These are phyloP conservation scores for Trichomonas gallinae DNA, from an alignment of 208 protist genomes.

Conservation along the genomic window DNA sequence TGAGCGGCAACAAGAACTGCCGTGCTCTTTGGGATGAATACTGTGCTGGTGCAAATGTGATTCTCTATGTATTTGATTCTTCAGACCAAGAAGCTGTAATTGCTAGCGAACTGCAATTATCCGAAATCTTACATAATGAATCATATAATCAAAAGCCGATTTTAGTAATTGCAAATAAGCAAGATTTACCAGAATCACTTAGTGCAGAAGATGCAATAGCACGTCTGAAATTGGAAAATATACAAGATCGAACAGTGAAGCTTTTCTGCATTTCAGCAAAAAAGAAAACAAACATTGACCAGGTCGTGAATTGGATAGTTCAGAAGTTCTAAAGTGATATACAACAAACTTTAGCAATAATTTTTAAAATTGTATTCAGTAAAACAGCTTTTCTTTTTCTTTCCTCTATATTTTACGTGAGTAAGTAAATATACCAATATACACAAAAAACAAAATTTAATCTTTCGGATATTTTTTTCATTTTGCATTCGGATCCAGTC, in stretches of 20 bases:
- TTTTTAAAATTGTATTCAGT: too few relatives aligned
- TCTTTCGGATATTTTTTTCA: too few relatives aligned
- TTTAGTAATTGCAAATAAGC: neutral
- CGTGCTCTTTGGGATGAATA: neutral
- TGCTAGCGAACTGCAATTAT: neutral
- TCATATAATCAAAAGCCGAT: neutral
- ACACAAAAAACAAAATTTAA: too few relatives aligned
- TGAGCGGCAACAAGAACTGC: neutral
- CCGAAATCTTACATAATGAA: neutral
- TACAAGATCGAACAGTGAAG: neutral
- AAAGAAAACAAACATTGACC: neutral
- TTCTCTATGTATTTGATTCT: constrained; percentile 8
- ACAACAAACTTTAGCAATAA: too few relatives aligned
- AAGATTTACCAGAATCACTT: neutral
- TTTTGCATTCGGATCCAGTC: too few relatives aligned
- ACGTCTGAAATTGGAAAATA: neutral
- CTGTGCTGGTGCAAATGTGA: neutral
- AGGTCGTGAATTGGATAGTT: neutral
- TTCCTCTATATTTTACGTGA: too few relatives aligned
- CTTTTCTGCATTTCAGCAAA: neutral
- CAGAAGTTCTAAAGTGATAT: neutral
- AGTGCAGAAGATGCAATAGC: neutral
- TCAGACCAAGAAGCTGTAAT: neutral
- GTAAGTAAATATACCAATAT: too few relatives aligned
- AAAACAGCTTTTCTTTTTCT: too few relatives aligned